Evolutionary conservation across 2,329 filamentous ascomycete species (phyloP).

Genomic region (Pestalotiopsis sp.): DNA sequence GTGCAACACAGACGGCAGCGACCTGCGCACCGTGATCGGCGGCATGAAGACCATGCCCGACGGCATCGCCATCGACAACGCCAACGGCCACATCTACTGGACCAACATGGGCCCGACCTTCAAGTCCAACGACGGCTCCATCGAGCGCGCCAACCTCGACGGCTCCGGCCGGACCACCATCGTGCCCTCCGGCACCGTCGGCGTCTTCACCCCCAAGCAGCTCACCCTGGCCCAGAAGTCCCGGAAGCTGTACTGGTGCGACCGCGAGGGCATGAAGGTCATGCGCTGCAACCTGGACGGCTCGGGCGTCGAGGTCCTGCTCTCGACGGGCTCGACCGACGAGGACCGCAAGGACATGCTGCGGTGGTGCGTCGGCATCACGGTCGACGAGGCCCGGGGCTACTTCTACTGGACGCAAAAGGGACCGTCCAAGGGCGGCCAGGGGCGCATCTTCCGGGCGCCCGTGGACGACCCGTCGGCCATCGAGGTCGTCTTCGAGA

Average conservation of each 20-base stretch:
- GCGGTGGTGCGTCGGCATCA: conserved; percentile 59
- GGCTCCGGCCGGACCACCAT: conserved; percentile 39
- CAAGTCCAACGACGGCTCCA: conserved; percentile 32
- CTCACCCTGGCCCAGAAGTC: conserved; percentile 7
- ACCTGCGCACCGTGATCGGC: conserved; percentile 10
- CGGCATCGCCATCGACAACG: conserved; percentile 30
- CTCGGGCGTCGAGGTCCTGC: conserved; percentile 17
- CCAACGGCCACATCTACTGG: conserved; percentile 34
- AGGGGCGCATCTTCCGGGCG: conserved; percentile 56
- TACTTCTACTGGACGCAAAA: conserved; percentile 65
- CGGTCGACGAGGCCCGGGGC: conserved; percentile 41
- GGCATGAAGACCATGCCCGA: conserved; percentile 18
- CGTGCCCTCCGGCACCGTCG: conserved; percentile 31
- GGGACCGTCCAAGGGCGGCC: conserved; percentile 49
- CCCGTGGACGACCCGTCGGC: conserved; percentile 41
- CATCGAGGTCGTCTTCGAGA: conserved; percentile 41
- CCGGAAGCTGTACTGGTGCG: conserved; percentile 25
- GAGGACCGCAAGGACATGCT: conserved; percentile 30
- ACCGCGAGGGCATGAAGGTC: conserved; percentile 27
- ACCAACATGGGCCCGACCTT: conserved; percentile 36
- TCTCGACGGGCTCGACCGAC: conserved; percentile 24
- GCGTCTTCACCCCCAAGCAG: conserved; percentile 37
- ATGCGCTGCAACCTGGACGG: conserved; percentile 25
- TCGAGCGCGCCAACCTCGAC: conserved; percentile 38
- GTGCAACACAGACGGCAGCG: conserved; percentile 13